Evolutionary conservation across 1,284 basidiomycete genomes (phyloP).

Genomic region (Austropuccinia psidii): DNA sequence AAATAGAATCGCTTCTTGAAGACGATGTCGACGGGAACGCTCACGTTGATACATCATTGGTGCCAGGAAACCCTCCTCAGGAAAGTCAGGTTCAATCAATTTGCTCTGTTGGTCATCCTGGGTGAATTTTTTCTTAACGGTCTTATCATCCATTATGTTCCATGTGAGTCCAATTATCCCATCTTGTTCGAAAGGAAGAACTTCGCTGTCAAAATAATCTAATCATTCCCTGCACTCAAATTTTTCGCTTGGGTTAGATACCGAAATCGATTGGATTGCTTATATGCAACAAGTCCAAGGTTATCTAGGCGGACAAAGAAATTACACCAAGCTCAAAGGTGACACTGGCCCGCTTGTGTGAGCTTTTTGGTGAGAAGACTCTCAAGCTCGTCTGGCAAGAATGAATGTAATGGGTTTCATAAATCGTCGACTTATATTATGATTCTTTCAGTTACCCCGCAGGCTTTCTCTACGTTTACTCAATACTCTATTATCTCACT

Average conservation of each 20-base stretch:
- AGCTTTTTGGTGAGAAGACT: constrained; percentile 45
- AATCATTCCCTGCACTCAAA: background rate
- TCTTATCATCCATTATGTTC: constrained; percentile 66
- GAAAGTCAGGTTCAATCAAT: constrained; percentile 56
- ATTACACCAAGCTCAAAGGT: constrained; percentile 77
- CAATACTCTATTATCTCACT: constrained; percentile 62
- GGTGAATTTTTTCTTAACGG: constrained; percentile 67
- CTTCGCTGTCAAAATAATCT: background rate
- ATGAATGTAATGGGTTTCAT: too few species aligned
- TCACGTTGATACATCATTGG: too few species aligned
- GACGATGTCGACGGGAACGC: too few species aligned
- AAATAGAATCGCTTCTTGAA: too few species aligned
- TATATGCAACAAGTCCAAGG: constrained; percentile 79
- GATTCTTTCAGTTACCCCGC: constrained; percentile 73
- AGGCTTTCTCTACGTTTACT: constrained; percentile 78
- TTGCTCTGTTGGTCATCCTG: constrained; percentile 59
- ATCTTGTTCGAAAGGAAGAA: background rate
- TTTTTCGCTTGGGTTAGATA: constrained; percentile 57
- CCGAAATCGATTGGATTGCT: constrained; percentile 97
- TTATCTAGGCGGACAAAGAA: constrained; percentile 71
- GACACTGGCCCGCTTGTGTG: constrained; percentile 91
- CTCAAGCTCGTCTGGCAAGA: background rate
- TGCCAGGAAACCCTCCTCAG: background rate
- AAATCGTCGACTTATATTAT: too few species aligned
- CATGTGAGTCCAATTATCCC: constrained; percentile 56